Evolutionary conservation across 2,329 filamentous ascomycete genomes (phyloP).

Genomic region (Sporothrix brunneoviolacea): DNA sequence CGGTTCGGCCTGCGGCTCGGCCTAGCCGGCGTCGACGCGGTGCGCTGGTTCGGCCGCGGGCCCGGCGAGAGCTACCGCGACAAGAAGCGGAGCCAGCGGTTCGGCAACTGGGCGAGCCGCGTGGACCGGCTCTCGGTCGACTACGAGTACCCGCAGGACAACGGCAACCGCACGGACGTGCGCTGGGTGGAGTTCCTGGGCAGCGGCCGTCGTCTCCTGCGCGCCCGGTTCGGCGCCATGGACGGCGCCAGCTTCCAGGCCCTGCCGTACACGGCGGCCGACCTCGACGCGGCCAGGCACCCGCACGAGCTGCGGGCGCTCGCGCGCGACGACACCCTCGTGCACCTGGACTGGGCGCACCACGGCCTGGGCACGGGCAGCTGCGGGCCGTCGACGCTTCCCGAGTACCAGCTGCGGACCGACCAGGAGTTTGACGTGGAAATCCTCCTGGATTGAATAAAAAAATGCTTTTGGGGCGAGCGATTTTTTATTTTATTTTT

Average conservation of each 20-base stretch:
- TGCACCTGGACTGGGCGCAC: constrained; percentile 55
- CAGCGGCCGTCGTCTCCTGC: constrained; percentile 27
- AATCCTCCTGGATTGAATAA: constrained; percentile 38
- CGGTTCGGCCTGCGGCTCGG: constrained; percentile 54
- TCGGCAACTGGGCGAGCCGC: constrained; percentile 44
- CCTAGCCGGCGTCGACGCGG: constrained; percentile 31
- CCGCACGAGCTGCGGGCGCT: constrained; percentile 51
- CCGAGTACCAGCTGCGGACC: constrained; percentile 38
- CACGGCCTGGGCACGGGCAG: constrained; percentile 57
- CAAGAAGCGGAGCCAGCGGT: constrained; percentile 53
- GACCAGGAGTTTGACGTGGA: constrained; percentile 37
- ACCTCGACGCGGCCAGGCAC: constrained; percentile 49
- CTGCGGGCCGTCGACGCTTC: constrained; percentile 52
- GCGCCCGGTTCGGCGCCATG: constrained; percentile 37
- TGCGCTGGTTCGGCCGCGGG: constrained; percentile 61
- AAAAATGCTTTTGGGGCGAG: too few relatives aligned
- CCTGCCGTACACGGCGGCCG: constrained; percentile 46
- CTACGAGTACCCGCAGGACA: constrained; percentile 65
- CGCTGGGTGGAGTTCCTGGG: constrained; percentile 48
- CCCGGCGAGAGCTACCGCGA: constrained; percentile 61
- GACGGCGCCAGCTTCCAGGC: constrained; percentile 44
- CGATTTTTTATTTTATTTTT: too few relatives aligned
- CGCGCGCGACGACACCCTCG: constrained; percentile 41
- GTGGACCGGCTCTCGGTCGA: constrained; percentile 49
- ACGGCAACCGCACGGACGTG: constrained; percentile 57